A percentile compares a stretch with the other conserved stretches of the same genome.
These are phyloP conservation scores for Backusella sp. DNA, from an alignment of 192 early-diverging fungal species.

Conservation along the genomic window DNA sequence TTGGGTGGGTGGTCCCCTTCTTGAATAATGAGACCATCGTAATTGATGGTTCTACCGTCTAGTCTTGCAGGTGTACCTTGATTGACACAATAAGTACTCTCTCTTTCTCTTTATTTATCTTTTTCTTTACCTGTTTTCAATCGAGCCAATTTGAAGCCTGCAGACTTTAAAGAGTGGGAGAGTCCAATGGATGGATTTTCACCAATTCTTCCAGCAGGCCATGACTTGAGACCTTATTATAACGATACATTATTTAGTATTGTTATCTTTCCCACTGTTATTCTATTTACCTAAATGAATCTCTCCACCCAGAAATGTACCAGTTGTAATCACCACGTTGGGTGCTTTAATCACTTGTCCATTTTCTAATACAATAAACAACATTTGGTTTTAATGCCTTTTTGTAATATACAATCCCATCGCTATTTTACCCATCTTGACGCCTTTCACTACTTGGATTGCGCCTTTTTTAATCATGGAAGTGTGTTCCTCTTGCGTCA, in stretches of 20 bases:
- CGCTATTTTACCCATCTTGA: constrained; percentile 23
- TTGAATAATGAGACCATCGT: constrained; percentile 60
- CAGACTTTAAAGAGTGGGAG: constrained; percentile 69
- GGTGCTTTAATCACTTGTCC: constrained; percentile 65
- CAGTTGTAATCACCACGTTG: constrained; percentile 79
- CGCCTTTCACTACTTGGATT: constrained; percentile 24
- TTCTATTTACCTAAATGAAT: constrained; percentile 71
- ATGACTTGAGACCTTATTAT: constrained; percentile 50
- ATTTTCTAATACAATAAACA: constrained; percentile 34
- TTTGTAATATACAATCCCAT: not conserved
- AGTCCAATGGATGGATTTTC: constrained; percentile 74
- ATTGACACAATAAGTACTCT: not conserved
- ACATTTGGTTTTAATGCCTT: not conserved
- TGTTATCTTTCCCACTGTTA: not conserved
- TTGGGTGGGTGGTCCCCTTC: constrained; percentile 67
- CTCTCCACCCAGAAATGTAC: constrained; percentile 80
- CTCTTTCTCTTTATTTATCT: not conserved
- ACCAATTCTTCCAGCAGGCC: constrained; percentile 69
- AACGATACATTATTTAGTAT: not conserved
- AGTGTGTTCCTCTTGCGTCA: constrained; percentile 36
- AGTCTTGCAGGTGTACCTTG: constrained; percentile 75
- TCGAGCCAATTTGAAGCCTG: constrained; percentile 74
- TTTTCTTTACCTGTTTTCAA: constrained; percentile 64
- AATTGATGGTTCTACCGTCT: constrained; percentile 75
- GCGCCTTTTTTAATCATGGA: constrained; percentile 15